Conservation (phyloP, 345 rosid genomes). For the Salix udensis region DNA sequence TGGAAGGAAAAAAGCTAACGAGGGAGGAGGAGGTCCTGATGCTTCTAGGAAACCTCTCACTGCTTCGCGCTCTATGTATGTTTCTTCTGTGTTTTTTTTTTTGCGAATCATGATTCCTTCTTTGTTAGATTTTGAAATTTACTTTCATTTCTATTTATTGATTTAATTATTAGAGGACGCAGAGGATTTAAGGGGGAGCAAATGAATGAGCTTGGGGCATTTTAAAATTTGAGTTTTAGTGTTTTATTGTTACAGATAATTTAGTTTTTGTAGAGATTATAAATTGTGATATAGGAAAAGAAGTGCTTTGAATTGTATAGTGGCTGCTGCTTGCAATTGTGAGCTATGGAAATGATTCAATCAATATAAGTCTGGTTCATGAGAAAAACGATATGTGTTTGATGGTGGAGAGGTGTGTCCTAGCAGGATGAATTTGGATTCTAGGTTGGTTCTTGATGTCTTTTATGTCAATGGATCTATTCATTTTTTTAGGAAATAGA, state of each 20-base stretch:
- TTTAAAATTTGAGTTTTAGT: not conserved
- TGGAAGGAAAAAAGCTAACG: constrained; percentile 54
- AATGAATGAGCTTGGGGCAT: not conserved
- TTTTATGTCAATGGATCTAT: not conserved
- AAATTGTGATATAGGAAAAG: not conserved
- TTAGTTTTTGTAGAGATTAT: not conserved
- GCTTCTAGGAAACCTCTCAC: constrained; percentile 53
- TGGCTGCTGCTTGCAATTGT: not conserved
- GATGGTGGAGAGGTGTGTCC: not conserved
- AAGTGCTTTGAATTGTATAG: not conserved
- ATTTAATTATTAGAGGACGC: not conserved
- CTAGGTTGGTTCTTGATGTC: too few relatives aligned
- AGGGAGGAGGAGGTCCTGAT: constrained; percentile 44
- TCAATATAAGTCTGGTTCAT: not conserved
- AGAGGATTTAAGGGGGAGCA: not conserved
- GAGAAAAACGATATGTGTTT: not conserved
- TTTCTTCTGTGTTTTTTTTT: not conserved
- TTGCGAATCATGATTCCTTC: not conserved
- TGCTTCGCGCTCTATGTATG: constrained; percentile 62
- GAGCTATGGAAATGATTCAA: not conserved
- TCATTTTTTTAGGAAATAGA: not conserved
- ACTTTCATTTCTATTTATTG: not conserved
- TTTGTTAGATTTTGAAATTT: not conserved
- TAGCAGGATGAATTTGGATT: not conserved
- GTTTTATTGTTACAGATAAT: not conserved